Percentiles rank a stretch among this genome's conserved stretches.
phyloP scores from a whole-genome alignment of 164 flowering plant genomes.

The Piper longum region DNA sequence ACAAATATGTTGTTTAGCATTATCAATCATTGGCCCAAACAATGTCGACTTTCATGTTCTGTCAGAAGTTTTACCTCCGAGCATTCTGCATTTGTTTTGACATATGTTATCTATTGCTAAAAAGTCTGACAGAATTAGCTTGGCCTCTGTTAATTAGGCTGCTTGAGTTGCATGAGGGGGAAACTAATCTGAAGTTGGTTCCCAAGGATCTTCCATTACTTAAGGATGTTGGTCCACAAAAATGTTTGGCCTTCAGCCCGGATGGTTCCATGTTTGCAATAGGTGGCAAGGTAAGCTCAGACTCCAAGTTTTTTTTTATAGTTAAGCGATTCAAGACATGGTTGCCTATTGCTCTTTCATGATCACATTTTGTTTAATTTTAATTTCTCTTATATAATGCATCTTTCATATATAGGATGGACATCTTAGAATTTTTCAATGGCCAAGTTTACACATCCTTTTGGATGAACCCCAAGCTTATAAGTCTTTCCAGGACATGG shows the following conservation, averaged over 20 bases:
- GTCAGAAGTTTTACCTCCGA: background rate
- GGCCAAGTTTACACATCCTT: conserved; percentile 70
- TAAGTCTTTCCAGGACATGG: conserved; percentile 75
- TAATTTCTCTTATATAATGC: background rate
- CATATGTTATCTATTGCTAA: background rate
- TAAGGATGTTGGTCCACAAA: conserved; percentile 64
- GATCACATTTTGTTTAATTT: background rate
- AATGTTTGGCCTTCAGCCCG: conserved; percentile 66
- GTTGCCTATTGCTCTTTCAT: background rate
- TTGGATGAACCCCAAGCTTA: conserved; percentile 82
- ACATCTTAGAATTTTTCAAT: conserved; percentile 73
- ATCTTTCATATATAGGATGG: conserved; percentile 51
- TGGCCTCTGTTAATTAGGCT: conserved; percentile 28
- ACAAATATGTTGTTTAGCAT: background rate
- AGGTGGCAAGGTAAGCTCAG: conserved; percentile 59
- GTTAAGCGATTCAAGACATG: background rate
- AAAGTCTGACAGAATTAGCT: background rate
- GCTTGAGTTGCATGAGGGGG: conserved; percentile 46
- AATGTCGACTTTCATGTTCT: background rate
- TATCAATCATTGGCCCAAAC: background rate
- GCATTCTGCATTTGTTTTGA: background rate
- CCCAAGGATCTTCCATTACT: conserved; percentile 44
- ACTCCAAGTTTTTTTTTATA: background rate
- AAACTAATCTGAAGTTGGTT: conserved; percentile 31
- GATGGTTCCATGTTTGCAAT: conserved; percentile 86